A percentile compares a stretch with the other conserved stretches of the same genome.
Conservation (phyloP, 345 rosid species). For the Brassica carinata region DNA sequence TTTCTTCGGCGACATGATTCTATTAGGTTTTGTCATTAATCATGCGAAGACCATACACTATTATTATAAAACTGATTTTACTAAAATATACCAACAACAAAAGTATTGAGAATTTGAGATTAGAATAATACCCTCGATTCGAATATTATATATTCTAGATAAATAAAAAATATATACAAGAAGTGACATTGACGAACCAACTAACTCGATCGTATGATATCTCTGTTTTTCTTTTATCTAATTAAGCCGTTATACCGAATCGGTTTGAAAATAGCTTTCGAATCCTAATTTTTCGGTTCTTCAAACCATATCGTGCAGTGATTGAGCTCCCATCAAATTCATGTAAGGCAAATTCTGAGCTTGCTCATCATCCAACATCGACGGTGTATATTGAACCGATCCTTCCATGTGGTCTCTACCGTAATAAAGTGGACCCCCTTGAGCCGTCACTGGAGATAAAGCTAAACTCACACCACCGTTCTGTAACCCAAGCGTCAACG, state of each 20-base stretch:
- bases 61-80: no score
- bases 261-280: constrained; percentile 11
- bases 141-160: not conserved
- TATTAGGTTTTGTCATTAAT: no score
- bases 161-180: constrained; percentile 12
- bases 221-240: constrained; percentile 14
- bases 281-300: not conserved
- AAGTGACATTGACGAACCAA: constrained; percentile 29
- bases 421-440: constrained; percentile 75
- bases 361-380: constrained; percentile 74
- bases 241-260: constrained; percentile 41
- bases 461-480: constrained; percentile 70
- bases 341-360: constrained; percentile 87
- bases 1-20: not conserved
- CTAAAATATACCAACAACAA: no score
- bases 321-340: constrained; percentile 94
- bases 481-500: constrained; percentile 92
- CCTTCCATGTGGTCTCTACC: constrained; percentile 82
- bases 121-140: not conserved
- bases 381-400: constrained; percentile 63
- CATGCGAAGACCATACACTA: not conserved
- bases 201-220: constrained; percentile 21
- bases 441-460: constrained; percentile 65
- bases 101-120: not conserved
- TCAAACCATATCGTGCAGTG: constrained; percentile 92